Conservation (phyloP, 208 protist genomes). For the Leishmania tropica region DNA sequence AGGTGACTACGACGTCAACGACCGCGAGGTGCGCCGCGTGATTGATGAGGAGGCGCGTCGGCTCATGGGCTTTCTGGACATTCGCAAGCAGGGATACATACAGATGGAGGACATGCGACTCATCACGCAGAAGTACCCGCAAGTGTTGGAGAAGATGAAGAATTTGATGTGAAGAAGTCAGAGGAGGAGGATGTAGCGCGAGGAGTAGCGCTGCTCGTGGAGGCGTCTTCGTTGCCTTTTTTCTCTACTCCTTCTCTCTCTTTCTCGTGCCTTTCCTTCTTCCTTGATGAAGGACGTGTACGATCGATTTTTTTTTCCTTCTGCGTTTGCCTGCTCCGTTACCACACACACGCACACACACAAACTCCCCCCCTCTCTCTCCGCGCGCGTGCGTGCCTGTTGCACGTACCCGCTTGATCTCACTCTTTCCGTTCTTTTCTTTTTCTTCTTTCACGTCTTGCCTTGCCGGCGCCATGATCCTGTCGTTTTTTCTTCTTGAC, state of each 20-base stretch:
- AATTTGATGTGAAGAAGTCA: constrained; percentile 51
- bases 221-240: background rate
- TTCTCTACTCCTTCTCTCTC: background rate
- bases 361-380: background rate
- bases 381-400: background rate
- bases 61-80: constrained; percentile 83
- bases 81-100: constrained; percentile 73
- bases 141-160: constrained; percentile 92
- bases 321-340: background rate
- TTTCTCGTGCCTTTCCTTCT: background rate
- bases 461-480: background rate
- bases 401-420: background rate
- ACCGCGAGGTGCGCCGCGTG: constrained; percentile 74
- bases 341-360: background rate
- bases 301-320: background rate
- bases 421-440: background rate
- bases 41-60: constrained; percentile 84
- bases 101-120: constrained; percentile 78
- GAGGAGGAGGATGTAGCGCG: background rate
- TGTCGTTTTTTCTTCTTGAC: background rate
- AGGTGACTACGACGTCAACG: constrained; percentile 82
- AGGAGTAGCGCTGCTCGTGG: background rate
- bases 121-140: constrained; percentile 84
- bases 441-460: background rate
- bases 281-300: background rate